Evolutionary conservation across 208 protist genomes (phyloP), one percentile per base, ranked within the genome.

Genomic region (Angomonas deanei): DNA sequence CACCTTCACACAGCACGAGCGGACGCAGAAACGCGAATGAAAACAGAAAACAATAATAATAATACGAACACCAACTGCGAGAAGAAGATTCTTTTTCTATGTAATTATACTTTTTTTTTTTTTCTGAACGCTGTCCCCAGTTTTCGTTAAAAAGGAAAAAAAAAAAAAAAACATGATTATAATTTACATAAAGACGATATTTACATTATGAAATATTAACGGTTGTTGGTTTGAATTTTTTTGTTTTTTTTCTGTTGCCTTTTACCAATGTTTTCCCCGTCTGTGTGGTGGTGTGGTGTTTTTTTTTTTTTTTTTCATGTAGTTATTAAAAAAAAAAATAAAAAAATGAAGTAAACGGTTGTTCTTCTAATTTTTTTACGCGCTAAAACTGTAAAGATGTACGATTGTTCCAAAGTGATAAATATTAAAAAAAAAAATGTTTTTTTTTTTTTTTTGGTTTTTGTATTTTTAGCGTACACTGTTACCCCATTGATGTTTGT

Each of bases 371-470:
- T n/a, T n/a, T n/a, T n/a, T n/a, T n/a, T n/a, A n/a, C n/a, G 8
- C 28, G 31, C 13, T 36, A 13, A 58, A 24, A 34, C 53, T 32
- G 26, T 13, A 58, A 58, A 11, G 26, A n/a, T n/a, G n/a, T n/a
- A n/a, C n/a, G n/a, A n/a, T n/a, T n/a, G n/a, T n/a, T n/a, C n/a
- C n/a, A n/a, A n/a, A n/a, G n/a, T n/a, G n/a, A n/a, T n/a, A n/a
- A n/a, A n/a, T n/a, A n/a, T 36, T 19, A 58, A 42, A 42, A 42
- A 42, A 42, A 42, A 42, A 42, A 42, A 42, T n/a, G 15, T 8
- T 42, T 42, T 8, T 42, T 42, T 8, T 42, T 8, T 62, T 69
- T 56, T 61, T 56, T 58, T 63, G 53, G 3, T 58, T 50, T 39
- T 53, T 32, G 50, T 6, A 26, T 13, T 4, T 11, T 32, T 56